Evolutionary conservation across 805 yeast species (phyloP).

Genomic region (Myxozyma mucilagina): DNA sequence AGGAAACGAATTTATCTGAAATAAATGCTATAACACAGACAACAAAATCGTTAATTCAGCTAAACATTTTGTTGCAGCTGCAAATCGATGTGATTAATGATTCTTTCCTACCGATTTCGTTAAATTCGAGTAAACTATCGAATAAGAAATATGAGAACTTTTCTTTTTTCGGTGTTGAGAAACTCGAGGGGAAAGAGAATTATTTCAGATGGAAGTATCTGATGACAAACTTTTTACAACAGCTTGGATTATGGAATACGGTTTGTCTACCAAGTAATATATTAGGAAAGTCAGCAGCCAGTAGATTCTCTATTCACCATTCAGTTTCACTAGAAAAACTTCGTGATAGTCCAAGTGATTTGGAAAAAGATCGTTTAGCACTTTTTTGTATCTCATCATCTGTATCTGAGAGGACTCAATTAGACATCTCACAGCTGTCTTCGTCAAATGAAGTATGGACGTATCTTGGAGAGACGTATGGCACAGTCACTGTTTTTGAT

Average conservation of each 20-base stretch:
- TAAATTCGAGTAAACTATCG: not conserved
- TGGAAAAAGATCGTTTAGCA: slow-evolving; percentile 6
- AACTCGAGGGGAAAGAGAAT: slow-evolving; percentile 5
- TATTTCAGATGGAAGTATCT: slow-evolving; percentile 18
- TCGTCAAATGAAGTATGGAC: slow-evolving; percentile 11
- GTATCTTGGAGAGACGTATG: slow-evolving; percentile 6
- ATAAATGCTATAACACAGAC: not conserved
- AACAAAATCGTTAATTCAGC: slow-evolving; percentile 4
- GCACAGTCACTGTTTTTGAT: slow-evolving; percentile 13
- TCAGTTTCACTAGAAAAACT: not conserved
- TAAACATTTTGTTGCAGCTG: slow-evolving; percentile 16
- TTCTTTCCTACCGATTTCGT: not conserved
- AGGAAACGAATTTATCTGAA: not conserved
- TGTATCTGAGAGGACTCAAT: slow-evolving; percentile 1
- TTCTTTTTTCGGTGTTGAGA: slow-evolving; percentile 6
- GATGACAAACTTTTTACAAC: slow-evolving; percentile 3
- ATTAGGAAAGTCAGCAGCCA: not conserved
- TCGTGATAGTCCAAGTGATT: not conserved
- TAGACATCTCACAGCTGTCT: not conserved
- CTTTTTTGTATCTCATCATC: slow-evolving; percentile 11
- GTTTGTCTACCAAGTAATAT: not conserved
- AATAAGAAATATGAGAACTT: not conserved
- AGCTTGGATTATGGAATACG: slow-evolving; percentile 13
- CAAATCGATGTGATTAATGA: slow-evolving; percentile 10
- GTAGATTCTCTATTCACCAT: not conserved